Percentiles rank a stretch among this genome's conserved stretches.
These are phyloP conservation scores for Candida jianshihensis DNA, from an alignment of 805 yeast species.

Conservation along the genomic window DNA sequence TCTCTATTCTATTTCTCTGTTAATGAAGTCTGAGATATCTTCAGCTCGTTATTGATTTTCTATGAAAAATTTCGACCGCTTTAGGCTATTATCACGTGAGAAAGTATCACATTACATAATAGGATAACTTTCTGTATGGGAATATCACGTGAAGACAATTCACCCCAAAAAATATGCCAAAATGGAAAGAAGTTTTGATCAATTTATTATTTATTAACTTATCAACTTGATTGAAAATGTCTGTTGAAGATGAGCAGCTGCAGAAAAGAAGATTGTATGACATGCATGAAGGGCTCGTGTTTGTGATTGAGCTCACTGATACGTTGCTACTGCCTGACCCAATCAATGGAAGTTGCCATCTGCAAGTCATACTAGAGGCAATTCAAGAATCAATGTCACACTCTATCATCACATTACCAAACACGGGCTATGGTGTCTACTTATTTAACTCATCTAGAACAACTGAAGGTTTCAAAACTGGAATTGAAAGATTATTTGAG, in stretches of 20 bases:
- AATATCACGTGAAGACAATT: too few species aligned
- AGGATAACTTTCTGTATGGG: neutral
- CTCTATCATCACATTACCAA: slow-evolving; percentile 55
- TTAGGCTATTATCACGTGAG: neutral
- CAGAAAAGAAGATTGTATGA: slow-evolving; percentile 21
- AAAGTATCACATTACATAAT: too few species aligned
- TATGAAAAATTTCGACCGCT: too few species aligned
- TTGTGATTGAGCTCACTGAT: slow-evolving; percentile 52
- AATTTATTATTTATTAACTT: too few species aligned
- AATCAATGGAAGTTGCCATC: slow-evolving; percentile 31
- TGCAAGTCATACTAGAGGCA: slow-evolving; percentile 47
- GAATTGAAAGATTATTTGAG: slow-evolving; percentile 44
- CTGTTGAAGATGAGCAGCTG: too few species aligned
- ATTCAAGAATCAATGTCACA: slow-evolving; percentile 58
- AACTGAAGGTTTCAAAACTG: slow-evolving; percentile 27
- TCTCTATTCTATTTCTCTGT: too few species aligned
- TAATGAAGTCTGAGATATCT: too few species aligned
- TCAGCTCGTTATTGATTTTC: too few species aligned
- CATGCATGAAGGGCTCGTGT: slow-evolving; percentile 55
- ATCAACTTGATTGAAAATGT: too few species aligned
- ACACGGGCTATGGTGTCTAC: slow-evolving; percentile 71
- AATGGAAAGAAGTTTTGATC: too few species aligned
- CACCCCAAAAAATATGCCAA: too few species aligned
- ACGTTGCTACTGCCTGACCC: slow-evolving; percentile 35
- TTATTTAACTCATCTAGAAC: slow-evolving; percentile 43